Base-by-base conservation (phyloP, 805 yeast species). In the Kregervanrija delftensis region DNA sequence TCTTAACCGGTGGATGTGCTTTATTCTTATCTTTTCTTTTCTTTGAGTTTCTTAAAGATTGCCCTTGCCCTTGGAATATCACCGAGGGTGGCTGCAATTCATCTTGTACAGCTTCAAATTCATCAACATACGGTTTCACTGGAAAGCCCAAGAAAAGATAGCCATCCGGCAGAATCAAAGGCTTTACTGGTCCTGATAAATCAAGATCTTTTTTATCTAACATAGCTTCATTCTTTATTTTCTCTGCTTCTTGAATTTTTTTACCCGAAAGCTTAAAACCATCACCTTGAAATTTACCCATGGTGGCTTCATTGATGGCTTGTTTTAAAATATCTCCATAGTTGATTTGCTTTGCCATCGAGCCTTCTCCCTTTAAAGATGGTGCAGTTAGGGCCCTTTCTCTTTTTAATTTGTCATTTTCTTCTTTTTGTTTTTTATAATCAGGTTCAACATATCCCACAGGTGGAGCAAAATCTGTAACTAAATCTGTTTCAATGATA, bases 381-480 rank as follows among this genome's bases (percentile, higher is more conserved):
- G 68, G 67, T 5, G 57, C 57, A 10, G 69, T 63, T 30, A 73
- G 59, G 8, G 64, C 65, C 11, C 66, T 55, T 8, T 72, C 66
- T 44, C 64, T 64, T n/a, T 63, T 57, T 11, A 60, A 59, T 35
- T 50, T 56, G 28, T 47, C 63, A 37, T 66, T 63, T 14, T 79
- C 77, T 45, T 66, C 71, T 50, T 69, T 60, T 50, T 50, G 49
- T 43, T 53, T 58, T 43, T 70, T 64, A 49, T 77, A 77, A 50
- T 86, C 89, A 1, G 96, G 96, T 60, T 91, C 98, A 14, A 86
- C 96, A 60, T 93, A 93, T 0, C 99, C 99, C 5, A 91, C 96
- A 0, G 99, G 99, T 2, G 99, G 96, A 1, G 97, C 98, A 69
- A 93, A 93, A 60, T 93, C 99, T 0, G 97, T 95, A 47, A 87